These are phyloP conservation scores for Amphicarpaea edgeworthii DNA, from an alignment of 306 rosid species.

Conservation along the genomic window DNA sequence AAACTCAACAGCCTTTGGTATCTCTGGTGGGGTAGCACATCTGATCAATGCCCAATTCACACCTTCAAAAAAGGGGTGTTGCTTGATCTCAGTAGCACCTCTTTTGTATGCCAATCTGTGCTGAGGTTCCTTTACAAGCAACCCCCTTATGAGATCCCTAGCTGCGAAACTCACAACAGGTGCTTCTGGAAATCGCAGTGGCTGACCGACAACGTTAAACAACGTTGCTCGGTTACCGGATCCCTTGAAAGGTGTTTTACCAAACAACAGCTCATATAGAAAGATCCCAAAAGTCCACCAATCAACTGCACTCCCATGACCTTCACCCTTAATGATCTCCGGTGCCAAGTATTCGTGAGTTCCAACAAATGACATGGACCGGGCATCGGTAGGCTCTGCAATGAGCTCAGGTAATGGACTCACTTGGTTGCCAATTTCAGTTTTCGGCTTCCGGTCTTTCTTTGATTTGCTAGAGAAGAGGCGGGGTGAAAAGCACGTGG, in stretches of 20 bases:
- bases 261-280: constrained; percentile 87
- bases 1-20: constrained; percentile 82
- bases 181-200: constrained; percentile 90
- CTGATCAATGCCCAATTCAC: constrained; percentile 99
- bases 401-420: constrained; percentile 93
- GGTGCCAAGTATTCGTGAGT: constrained; percentile 98
- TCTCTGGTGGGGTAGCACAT: constrained; percentile 98
- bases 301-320: constrained; percentile 98
- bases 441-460: constrained; percentile 84
- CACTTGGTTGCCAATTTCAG: constrained; percentile 88
- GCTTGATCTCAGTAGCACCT: constrained; percentile 95
- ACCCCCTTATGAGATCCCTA: constrained; percentile 88
- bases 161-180: constrained; percentile 96
- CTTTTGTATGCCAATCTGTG: constrained; percentile 90
- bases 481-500: constrained; percentile 93
- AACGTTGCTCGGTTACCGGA: constrained; percentile 91
- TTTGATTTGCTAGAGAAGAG: constrained; percentile 92
- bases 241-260: constrained; percentile 97
- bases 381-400: constrained; percentile 98
- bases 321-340: constrained; percentile 96
- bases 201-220: constrained; percentile 92
- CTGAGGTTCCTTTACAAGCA: constrained; percentile 94
- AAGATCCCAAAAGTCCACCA: constrained; percentile 99
- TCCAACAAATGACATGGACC: constrained; percentile 98
- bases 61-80: constrained; percentile 96